Conservation (phyloP, 192 early-diverging fungal species). For the Linderina pennispora region DNA sequence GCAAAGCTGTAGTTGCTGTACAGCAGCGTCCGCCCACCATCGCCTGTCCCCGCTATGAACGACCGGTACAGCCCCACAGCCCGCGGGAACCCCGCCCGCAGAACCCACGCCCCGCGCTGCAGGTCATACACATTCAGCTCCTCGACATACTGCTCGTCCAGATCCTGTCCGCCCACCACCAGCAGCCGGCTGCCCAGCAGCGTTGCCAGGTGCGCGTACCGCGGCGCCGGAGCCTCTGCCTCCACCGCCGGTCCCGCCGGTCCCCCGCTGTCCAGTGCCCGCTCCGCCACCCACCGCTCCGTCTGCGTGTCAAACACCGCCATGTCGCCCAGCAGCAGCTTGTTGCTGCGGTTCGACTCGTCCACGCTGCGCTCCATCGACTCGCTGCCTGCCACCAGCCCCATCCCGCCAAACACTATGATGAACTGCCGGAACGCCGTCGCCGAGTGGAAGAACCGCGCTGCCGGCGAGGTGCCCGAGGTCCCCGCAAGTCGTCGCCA, state of each 20-base stretch:
- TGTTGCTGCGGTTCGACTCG: constrained; percentile 48
- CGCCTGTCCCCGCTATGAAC: constrained; percentile 55
- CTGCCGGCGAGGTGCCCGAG: constrained; percentile 13
- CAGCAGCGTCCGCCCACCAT: constrained; percentile 56
- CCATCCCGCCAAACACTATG: constrained; percentile 78
- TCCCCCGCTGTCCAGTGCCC: constrained; percentile 7
- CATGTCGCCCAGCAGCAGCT: constrained; percentile 63
- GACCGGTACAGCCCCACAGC: constrained; percentile 77
- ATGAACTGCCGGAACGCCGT: constrained; percentile 60
- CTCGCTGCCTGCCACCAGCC: constrained; percentile 40
- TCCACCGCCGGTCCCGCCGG: constrained; percentile 14
- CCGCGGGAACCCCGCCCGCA: constrained; percentile 59
- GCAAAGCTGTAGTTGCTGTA: constrained; percentile 77
- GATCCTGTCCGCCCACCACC: constrained; percentile 72
- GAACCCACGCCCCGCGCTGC: constrained; percentile 60
- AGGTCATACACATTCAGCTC: constrained; percentile 76
- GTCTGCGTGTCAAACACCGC: constrained; percentile 53
- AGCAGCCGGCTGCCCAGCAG: constrained; percentile 57
- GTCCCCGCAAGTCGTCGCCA: constrained; percentile 54
- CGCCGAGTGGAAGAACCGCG: constrained; percentile 72
- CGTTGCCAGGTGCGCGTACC: constrained; percentile 74
- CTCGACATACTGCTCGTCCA: constrained; percentile 68
- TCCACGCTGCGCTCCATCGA: constrained; percentile 11
- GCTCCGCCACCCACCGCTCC: constrained; percentile 47
- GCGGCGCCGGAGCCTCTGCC: constrained; percentile 52